Evolutionary conservation across 345 rosid genomes (phyloP).

Genomic region (Salix suchowensis): DNA sequence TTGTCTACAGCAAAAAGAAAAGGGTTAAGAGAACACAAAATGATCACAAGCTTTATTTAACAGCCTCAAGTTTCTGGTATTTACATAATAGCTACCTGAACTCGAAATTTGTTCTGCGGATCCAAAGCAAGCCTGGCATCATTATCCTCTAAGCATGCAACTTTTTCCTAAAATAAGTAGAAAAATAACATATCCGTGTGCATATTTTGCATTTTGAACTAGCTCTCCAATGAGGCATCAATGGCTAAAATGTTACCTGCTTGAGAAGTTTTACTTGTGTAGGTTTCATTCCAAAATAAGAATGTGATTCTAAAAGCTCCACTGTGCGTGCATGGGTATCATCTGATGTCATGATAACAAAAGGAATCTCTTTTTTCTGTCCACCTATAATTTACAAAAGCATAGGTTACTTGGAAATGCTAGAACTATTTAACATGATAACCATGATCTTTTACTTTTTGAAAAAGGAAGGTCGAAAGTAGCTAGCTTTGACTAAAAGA

Average conservation of each 20-base stretch:
- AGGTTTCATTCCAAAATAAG: conserved; percentile 88
- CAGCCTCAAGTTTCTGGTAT: background rate
- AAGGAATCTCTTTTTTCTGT: conserved; percentile 61
- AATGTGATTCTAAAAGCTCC: conserved; percentile 63
- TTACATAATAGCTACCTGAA: conserved; percentile 56
- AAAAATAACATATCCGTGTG: background rate
- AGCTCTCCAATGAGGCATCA: background rate
- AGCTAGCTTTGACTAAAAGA: background rate
- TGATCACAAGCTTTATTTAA: background rate
- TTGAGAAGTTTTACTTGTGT: conserved; percentile 81
- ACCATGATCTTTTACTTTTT: no score
- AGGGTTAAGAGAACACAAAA: conserved; percentile 5
- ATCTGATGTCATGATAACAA: conserved; percentile 93
- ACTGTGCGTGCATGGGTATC: conserved; percentile 77
- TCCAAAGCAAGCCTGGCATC: conserved; percentile 88
- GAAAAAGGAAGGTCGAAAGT: background rate
- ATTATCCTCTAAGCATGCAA: conserved; percentile 92
- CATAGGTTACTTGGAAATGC: conserved; percentile 7
- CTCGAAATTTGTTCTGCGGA: conserved; percentile 66
- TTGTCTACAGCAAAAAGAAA: conserved; percentile 54
- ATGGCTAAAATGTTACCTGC: conserved; percentile 50
- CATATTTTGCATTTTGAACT: background rate
- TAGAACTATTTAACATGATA: background rate
- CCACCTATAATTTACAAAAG: conserved; percentile 37
- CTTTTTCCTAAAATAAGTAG: conserved; percentile 70